Evolutionary conservation across 306 rosid genomes (phyloP).

Genomic region (Pyrus bretschneideri): DNA sequence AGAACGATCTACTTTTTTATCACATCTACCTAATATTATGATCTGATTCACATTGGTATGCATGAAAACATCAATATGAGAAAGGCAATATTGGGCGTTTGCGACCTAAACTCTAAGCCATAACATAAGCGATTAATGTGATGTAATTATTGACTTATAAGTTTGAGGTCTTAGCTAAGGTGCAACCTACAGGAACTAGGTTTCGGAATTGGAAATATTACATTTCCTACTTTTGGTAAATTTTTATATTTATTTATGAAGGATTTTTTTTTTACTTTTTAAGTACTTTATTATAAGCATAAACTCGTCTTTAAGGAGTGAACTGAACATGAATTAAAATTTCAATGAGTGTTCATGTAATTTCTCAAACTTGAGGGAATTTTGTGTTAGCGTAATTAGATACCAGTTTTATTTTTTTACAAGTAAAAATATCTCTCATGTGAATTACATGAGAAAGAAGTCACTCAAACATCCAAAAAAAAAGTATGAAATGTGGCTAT

Average conservation of each 20-base stretch:
- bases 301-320: too few species aligned
- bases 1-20: too few species aligned
- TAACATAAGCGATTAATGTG: not conserved
- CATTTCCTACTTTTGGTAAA: too few species aligned
- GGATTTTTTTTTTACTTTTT: too few species aligned
- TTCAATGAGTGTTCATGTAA: too few species aligned
- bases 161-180: too few species aligned
- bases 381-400: not conserved
- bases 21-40: not conserved
- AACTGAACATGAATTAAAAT: too few species aligned
- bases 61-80: not conserved
- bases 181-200: not conserved
- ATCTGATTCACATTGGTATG: not conserved
- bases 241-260: too few species aligned
- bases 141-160: too few species aligned
- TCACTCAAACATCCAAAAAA: not conserved
- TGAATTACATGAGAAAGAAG: not conserved
- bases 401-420: not conserved
- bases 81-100: not conserved
- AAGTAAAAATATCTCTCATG: not conserved
- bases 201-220: too few species aligned
- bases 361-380: not conserved
- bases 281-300: too few species aligned
- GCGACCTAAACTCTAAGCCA: not conserved
- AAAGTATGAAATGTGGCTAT: too few species aligned